Evolutionary conservation across 495 filamentous ascomycete species (phyloP).

Genomic region (Hypoxylon intermedium): DNA sequence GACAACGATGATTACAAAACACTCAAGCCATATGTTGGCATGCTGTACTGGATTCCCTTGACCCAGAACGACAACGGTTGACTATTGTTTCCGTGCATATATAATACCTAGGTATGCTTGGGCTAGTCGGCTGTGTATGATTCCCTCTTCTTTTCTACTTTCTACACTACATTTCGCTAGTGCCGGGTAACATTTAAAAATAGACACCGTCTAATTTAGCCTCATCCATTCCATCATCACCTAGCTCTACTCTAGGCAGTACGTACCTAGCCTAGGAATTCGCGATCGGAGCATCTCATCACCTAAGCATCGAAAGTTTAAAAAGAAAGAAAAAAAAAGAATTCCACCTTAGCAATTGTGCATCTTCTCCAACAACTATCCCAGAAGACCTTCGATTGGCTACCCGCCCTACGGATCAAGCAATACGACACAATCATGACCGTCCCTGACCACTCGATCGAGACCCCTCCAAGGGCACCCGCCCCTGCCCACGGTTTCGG

Average conservation of each 20-base stretch:
- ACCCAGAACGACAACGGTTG: conserved; percentile 9
- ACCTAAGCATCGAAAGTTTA: not conserved
- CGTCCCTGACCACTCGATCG: conserved; percentile 48
- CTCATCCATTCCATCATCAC: conserved; percentile 1
- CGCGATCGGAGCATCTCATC: too few relatives aligned
- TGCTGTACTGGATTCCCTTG: not conserved
- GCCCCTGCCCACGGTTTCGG: conserved; percentile 71
- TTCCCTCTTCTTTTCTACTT: not conserved
- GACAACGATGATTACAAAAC: conserved; percentile 36
- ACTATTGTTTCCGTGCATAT: not conserved
- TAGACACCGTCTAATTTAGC: conserved; percentile 21
- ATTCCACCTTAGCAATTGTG: too few relatives aligned
- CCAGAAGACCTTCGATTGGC: too few relatives aligned
- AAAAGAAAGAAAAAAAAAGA: too few relatives aligned
- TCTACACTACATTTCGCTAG: not conserved
- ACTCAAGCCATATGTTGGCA: too few relatives aligned
- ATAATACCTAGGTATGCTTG: not conserved
- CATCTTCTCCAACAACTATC: too few relatives aligned
- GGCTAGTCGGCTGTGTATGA: not conserved
- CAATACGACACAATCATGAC: conserved; percentile 45
- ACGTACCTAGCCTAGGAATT: too few relatives aligned
- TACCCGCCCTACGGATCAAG: not conserved
- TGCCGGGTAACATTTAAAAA: conserved; percentile 4
- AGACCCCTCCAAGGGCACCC: conserved; percentile 52
- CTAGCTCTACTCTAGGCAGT: too few relatives aligned